Evolutionary conservation across 352 stramenopile genomes (phyloP), one percentile per base, ranked within the genome.

Genomic region (Phytophthora capsici): DNA sequence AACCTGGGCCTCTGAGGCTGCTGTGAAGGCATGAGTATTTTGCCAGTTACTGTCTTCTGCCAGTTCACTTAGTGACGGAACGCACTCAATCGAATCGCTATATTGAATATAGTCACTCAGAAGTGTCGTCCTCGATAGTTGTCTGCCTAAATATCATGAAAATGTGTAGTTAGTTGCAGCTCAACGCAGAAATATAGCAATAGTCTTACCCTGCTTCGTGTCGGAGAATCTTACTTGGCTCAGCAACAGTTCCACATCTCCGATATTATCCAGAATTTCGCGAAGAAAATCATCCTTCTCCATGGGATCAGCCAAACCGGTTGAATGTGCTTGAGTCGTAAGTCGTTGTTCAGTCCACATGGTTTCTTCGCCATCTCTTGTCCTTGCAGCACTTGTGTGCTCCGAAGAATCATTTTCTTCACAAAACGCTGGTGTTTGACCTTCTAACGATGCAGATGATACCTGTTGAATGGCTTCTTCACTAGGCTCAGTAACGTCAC

Each of bases 191-290:
- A 20, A 36, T 4, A 1, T 19, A 36, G 32, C 4, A 25, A 22
- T 45, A 2, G 5, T 13, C 55, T 49, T 57, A 75, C 61, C 34
- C 14, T 40, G 22, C 43, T 40, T 60, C 5, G 41, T 64, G 28
- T n/a, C 26, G 25, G 7, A 20, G 23, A 57, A 56, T 6, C 45
- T 71, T 7, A 69, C 67, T 17, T 89, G 71, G 28, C 73, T 79
- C 3, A 91, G 66, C 20, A 91, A 30, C 3, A 86, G 26, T 44
- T 91, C 82, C 19, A 86, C 73, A 20, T 89, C 80, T 6, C 74
- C 71, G 8, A 91, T 89, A 53, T 75, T 88, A 36, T 57, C 75
- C 8, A 91, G 34, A 38, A 91, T 91, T 1, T 91, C 72, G 13
- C 75, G 71, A 19, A 91, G 57, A 61, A 91, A 91, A 0, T 79